Evolutionary conservation across 257 asterid species (phyloP).

Genomic region (Rhazya stricta): DNA sequence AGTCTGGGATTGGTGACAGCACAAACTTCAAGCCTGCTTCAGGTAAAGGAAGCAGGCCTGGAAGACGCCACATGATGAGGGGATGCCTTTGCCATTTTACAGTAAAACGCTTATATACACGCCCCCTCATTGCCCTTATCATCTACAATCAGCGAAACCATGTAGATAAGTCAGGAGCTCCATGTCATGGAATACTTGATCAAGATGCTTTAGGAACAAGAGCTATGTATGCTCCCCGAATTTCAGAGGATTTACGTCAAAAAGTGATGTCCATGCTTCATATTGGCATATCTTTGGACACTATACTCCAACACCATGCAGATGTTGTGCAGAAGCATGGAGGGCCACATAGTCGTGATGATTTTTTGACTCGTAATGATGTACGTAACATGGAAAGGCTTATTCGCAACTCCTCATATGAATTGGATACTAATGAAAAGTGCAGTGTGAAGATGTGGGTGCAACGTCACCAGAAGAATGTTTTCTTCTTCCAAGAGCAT

Average conservation of each 20-base stretch:
- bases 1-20: slow-evolving; percentile 35
- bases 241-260: slow-evolving; percentile 50
- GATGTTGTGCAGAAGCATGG: slow-evolving; percentile 58
- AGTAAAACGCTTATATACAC: slow-evolving; percentile 49
- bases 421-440: slow-evolving; percentile 33
- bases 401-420: slow-evolving; percentile 31
- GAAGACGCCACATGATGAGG: slow-evolving; percentile 57
- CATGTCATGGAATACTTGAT: slow-evolving; percentile 54
- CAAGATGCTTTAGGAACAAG: slow-evolving; percentile 52
- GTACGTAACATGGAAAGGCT: slow-evolving; percentile 55
- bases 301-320: slow-evolving; percentile 45
- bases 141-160: slow-evolving; percentile 53
- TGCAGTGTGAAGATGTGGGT: slow-evolving; percentile 49
- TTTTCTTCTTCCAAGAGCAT: slow-evolving; percentile 40
- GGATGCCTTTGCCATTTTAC: slow-evolving; percentile 59
- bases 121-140: slow-evolving; percentile 48
- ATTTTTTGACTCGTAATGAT: slow-evolving; percentile 48
- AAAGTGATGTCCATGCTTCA: slow-evolving; percentile 50
- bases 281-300: slow-evolving; percentile 44
- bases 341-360: slow-evolving; percentile 49
- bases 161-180: slow-evolving; percentile 44
- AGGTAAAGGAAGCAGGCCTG: slow-evolving; percentile 62
- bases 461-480: slow-evolving; percentile 44
- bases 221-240: slow-evolving; percentile 59
- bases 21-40: slow-evolving; percentile 38